Evolutionary conservation across 257 asterid species (phyloP), one percentile per base, ranked within the genome.

Genomic region (Fraxinus anomala): DNA sequence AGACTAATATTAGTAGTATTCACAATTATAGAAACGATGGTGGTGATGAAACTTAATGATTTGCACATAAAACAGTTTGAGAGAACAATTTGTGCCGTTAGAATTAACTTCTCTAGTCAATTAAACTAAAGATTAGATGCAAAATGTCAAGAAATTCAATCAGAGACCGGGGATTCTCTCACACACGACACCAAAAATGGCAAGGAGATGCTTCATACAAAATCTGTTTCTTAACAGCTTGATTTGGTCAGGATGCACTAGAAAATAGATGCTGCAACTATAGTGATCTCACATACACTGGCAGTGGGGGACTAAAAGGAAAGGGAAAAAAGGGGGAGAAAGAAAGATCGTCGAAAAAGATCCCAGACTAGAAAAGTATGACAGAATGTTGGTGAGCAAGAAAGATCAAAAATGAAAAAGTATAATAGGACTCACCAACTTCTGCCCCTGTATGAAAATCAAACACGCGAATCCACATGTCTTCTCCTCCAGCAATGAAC

Each of bases 401-500:
- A 56, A 54, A 6, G 23, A 54, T 54, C 11, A 54, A 54, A 23
- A 54, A 19, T 54, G 10, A 3, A n/a, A 73, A 39, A 19, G 34
- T 10, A 47, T 14, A 36, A 72, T 65, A 66, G 28, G 51, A 47
- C 90, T 70, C 78, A 93, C 98, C 99, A 21, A 96, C 83, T 89
- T 93, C 97, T 37, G 76, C 90, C 51, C 99, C 97, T 0, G 96
- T 90, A 80, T 90, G 91, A 72, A 96, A 96, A 88, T 96, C 98
- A 56, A 89, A 93, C 21, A 91, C 86, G 61, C 80, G 99, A 84
- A 96, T 83, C 99, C 99, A 96, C 98, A 93, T 82, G 86, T 96
- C 99, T 87, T 93, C 97, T 78, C 99, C 99, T 76, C 97, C 97
- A 77, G 95, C 97, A 73, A 92, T 80, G 85, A 92, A 94, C 88